Evolutionary conservation across 495 filamentous ascomycete species (phyloP).

Genomic region (Aspergillus biplanus): DNA sequence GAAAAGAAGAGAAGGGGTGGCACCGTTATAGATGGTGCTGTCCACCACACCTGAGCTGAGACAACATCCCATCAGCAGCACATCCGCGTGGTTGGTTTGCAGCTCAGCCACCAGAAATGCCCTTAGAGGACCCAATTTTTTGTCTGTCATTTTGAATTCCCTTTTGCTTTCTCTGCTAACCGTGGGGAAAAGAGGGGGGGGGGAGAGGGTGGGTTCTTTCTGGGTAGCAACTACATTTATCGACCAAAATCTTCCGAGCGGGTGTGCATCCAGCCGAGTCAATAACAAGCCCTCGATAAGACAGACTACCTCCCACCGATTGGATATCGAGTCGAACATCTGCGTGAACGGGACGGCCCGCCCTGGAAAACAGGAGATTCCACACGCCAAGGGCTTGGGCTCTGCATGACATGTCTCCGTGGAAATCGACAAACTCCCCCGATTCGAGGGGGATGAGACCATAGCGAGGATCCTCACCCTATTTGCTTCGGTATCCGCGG

Average conservation of each 20-base stretch:
- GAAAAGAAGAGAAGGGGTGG: background rate
- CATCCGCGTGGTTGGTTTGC: slow-evolving; percentile 40
- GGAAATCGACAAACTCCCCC: background rate
- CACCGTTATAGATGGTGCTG: slow-evolving; percentile 54
- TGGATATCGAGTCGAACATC: background rate
- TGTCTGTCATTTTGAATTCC: background rate
- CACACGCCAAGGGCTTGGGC: slow-evolving; percentile 2
- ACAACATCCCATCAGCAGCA: slow-evolving; percentile 52
- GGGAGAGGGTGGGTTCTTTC: background rate
- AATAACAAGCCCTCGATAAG: background rate
- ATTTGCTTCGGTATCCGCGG: background rate
- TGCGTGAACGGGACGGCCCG: too few species aligned
- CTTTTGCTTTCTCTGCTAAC: background rate
- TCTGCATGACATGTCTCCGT: background rate
- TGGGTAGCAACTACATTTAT: too few species aligned
- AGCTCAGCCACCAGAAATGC: slow-evolving; percentile 38
- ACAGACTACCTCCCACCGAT: background rate
- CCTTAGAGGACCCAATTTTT: slow-evolving; percentile 13
- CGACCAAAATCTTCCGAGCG: too few species aligned
- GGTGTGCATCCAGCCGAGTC: too few species aligned
- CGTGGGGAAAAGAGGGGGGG: background rate
- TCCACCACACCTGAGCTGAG: slow-evolving; percentile 54
- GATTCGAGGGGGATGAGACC: background rate
- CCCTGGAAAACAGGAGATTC: background rate
- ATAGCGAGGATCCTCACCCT: background rate